phyloP scores from a whole-genome alignment of 2,329 filamentous ascomycete species.

The Botrytis fabae region DNA sequence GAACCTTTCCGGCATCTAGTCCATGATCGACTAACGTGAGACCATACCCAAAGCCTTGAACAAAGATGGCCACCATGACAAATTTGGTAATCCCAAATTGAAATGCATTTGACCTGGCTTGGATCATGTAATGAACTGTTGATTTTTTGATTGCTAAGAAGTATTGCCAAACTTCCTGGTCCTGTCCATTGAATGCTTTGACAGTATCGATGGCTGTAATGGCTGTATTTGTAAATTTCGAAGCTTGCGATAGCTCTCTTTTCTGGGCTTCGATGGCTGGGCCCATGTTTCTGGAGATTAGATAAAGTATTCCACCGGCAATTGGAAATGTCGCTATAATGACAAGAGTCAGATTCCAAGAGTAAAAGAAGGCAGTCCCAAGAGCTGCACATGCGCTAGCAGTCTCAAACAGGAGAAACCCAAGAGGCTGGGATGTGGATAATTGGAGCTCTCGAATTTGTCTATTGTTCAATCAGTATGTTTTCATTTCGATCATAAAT shows the following conservation, averaged over 20 bases:
- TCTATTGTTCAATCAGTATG: constrained; percentile 49
- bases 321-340: constrained; percentile 73
- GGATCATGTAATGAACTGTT: constrained; percentile 62
- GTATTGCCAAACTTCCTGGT: constrained; percentile 69
- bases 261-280: constrained; percentile 70
- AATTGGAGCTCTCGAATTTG: constrained; percentile 80
- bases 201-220: constrained; percentile 78
- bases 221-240: constrained; percentile 69
- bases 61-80: constrained; percentile 76
- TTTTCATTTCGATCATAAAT: not conserved
- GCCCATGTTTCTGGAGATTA: constrained; percentile 62
- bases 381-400: constrained; percentile 67
- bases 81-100: constrained; percentile 75
- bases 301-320: constrained; percentile 58
- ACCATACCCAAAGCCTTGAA: constrained; percentile 89
- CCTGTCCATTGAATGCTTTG: constrained; percentile 79
- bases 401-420: constrained; percentile 63
- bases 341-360: constrained; percentile 81
- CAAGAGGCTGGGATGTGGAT: constrained; percentile 77
- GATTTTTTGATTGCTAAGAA: constrained; percentile 56
- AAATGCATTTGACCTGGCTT: constrained; percentile 66
- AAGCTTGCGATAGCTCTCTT: constrained; percentile 64
- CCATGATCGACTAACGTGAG: constrained; percentile 62
- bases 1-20: constrained; percentile 62
- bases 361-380: constrained; percentile 71